These are phyloP conservation scores for Diutina sp. DNA, from an alignment of 1,139 yeast genomes.

Conservation along the genomic window DNA sequence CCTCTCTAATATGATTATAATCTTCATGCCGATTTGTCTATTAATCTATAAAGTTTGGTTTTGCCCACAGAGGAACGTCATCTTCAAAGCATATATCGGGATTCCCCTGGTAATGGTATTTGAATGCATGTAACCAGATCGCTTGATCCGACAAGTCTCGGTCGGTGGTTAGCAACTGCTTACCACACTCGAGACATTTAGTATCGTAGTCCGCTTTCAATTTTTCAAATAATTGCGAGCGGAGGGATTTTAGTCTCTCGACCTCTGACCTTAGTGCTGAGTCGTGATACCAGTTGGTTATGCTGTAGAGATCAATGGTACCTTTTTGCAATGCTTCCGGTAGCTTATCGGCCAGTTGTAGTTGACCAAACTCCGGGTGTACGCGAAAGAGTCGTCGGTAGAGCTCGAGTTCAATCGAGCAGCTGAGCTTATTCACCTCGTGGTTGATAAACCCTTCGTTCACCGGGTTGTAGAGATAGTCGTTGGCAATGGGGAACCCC, in stretches of 20 bases:
- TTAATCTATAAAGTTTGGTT: background rate
- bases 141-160: conserved; percentile 23
- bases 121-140: conserved; percentile 48
- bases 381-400: conserved; percentile 12
- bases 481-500: conserved; percentile 62
- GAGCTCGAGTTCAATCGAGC: conserved; percentile 7
- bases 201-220: conserved; percentile 10
- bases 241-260: conserved; percentile 3
- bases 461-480: conserved; percentile 30
- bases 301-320: conserved; percentile 9
- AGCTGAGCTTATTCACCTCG: background rate
- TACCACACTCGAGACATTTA: conserved; percentile 34
- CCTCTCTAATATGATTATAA: too few relatives aligned
- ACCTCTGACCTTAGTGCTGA: conserved; percentile 5
- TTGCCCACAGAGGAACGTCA: conserved; percentile 25
- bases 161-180: conserved; percentile 20
- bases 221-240: conserved; percentile 7
- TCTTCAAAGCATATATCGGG: conserved; percentile 17
- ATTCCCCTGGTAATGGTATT: conserved; percentile 20
- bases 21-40: background rate
- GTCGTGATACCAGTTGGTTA: conserved; percentile 9
- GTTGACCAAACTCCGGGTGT: conserved; percentile 7
- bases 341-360: conserved; percentile 4
- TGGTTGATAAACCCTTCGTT: background rate
- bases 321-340: conserved; percentile 5